Evolutionary conservation across 176 grass and related monocot genomes (phyloP), one percentile per base, ranked within the genome.

Genomic region (Ensete ventricosum): DNA sequence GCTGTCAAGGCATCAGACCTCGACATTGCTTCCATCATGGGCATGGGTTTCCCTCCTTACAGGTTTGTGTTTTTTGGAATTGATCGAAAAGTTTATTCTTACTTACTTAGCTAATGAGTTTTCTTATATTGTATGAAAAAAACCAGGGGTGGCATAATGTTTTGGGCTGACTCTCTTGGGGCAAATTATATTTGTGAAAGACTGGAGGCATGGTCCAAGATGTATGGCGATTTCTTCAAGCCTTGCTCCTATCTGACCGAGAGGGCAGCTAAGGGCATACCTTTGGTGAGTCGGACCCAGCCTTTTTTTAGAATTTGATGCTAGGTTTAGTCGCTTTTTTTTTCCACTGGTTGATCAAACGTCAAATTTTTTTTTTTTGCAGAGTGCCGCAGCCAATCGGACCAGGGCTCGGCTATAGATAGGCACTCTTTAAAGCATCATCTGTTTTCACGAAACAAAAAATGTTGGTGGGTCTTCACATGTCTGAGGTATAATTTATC

Each of bases 41-140:
- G 90, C 82, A 98, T 98, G 90, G 95, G 95, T 0, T 98, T 98
- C 84, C 95, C 95, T 78, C 95, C 95, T 68, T 93, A 98, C 74
- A 91, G 90, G 93, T 92, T 52, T 23, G 19, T 6, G 57, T 58
- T 67, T 22, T 16, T 9, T 6, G 9, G 50, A 65, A 26, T 70
- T 20, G 19, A 50, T 21, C 1, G 11, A 13, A 48, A 25, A 23
- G 67, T 52, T 3, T 22, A 2, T 65, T 64, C 59, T 77, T 77
- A 19, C 59, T 77, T 77, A 19, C 34, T 51, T 65, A 27, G 6
- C 74, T 19, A 14, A 22, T 9, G 14, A 50, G n/a, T 24, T 19
- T 20, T 66, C 62, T 53, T 21, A 16, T 9, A 9, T 67, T 64
- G 21, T 52, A 48, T 20, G 0, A 43, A 43, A 53, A 29, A 65